These are phyloP conservation scores for Bondarzewia mesenterica DNA, from an alignment of 1,284 basidiomycete species.

Conservation along the genomic window DNA sequence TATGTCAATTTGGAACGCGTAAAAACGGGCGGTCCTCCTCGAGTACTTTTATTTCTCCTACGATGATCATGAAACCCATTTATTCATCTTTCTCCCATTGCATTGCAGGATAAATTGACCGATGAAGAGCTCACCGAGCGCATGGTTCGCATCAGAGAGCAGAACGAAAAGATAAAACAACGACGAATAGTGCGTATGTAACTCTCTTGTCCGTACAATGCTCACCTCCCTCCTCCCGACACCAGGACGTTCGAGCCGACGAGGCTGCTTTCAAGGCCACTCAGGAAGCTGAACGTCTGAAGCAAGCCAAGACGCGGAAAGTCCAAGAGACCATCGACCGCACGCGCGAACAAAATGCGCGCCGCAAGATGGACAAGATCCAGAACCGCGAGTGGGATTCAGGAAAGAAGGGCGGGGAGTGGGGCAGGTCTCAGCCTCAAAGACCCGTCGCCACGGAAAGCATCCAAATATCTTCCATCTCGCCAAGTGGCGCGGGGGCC, in stretches of 20 bases:
- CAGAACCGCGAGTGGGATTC: constrained; percentile 77
- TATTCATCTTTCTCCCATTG: background rate
- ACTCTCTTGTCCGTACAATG: constrained; percentile 1
- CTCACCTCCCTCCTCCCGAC: constrained; percentile 2
- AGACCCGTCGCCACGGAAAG: background rate
- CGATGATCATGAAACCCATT: background rate
- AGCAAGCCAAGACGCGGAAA: constrained; percentile 47
- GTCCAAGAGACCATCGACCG: constrained; percentile 60
- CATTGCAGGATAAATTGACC: constrained; percentile 58
- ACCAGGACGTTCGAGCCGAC: constrained; percentile 72
- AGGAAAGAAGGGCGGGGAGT: constrained; percentile 39
- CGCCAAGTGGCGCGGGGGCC: background rate
- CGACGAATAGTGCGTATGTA: constrained; percentile 46
- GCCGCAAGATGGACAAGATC: constrained; percentile 70
- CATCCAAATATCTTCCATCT: background rate
- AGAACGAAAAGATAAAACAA: constrained; percentile 79
- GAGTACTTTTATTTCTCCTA: constrained; percentile 35
- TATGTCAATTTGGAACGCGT: constrained; percentile 74
- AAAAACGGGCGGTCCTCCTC: constrained; percentile 67
- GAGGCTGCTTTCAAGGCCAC: constrained; percentile 67
- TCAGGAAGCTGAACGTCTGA: constrained; percentile 50
- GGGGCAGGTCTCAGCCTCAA: background rate
- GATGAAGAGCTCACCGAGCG: constrained; percentile 64
- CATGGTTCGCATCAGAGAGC: constrained; percentile 66
- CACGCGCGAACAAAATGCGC: constrained; percentile 67